A percentile compares a stretch with the other conserved stretches of the same genome.
Conservation (phyloP, 129 eudicot genomes). For the Saposhnikovia divaricata region DNA sequence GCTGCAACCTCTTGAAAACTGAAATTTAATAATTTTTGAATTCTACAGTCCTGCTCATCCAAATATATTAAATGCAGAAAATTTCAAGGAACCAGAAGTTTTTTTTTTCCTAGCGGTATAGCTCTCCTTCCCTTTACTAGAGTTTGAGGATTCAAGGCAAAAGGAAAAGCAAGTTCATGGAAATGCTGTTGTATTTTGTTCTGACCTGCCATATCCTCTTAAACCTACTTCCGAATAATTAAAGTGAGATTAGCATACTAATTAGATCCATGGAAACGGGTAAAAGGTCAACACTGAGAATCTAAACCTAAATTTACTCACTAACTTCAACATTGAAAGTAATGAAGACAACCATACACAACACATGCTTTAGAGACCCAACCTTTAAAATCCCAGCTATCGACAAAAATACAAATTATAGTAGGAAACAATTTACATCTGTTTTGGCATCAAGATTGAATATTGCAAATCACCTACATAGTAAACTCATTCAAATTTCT, state of each 20-base stretch:
- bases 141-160: neutral
- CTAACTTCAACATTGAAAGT: conserved; percentile 11
- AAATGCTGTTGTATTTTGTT: neutral
- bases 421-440: conserved; percentile 16
- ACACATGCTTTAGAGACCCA: conserved; percentile 12
- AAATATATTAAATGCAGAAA: neutral
- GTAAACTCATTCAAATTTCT: conserved; percentile 15
- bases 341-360: conserved; percentile 19
- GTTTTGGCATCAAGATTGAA: conserved; percentile 40
- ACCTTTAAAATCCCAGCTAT: conserved; percentile 33
- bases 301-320: conserved; percentile 20
- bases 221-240: neutral
- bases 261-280: neutral
- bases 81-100: neutral
- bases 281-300: conserved; percentile 30
- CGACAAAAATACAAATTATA: conserved; percentile 38
- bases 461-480: conserved; percentile 6
- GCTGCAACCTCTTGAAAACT: neutral
- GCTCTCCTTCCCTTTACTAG: neutral
- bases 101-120: neutral
- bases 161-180: neutral
- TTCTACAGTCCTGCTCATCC: neutral
- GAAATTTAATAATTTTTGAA: neutral
- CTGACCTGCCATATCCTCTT: neutral
- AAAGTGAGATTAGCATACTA: neutral